Evolutionary conservation across 768 basidiomycete species (phyloP), one percentile per base, ranked within the genome.

Genomic region (Albatrellus ellisii): DNA sequence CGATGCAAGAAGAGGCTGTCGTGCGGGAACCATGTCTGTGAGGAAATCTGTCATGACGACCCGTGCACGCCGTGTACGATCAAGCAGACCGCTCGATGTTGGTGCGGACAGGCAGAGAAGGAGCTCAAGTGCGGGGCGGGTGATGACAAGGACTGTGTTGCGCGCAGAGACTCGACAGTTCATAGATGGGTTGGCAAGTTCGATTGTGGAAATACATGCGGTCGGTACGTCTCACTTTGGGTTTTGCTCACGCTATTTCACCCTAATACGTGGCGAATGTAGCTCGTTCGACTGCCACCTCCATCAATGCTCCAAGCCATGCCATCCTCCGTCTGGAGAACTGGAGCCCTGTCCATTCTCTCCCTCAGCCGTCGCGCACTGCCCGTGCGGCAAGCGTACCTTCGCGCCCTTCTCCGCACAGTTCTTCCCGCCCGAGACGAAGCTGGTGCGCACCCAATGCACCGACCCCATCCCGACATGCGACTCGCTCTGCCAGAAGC

Each of bases 391-490:
- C 10, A 73, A 75, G 41, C 69, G 64, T 34, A 57, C 64, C 2
- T 73, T 81, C 44, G 57, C 66, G 4, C 62, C 65, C 3, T 54
- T 59, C 4, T 55, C 58, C 0, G 50, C 57, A 10, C 49, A 50
- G 27, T 53, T 51, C 45, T 63, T 51, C 37, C 45, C 63, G 69
- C 46, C 64, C 63, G 7, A 55, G 63, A 22, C 79, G 69, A 24
- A 37, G 15, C 53, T 60, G 38, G 21, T 41, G 10, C 59, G 61
- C 6, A 54, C 56, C 0, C 59, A 62, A 3, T 97, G 94, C 57
- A 66, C 73, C 1, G 77, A 77, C 6, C 80, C 80, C 3, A 76
- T 95, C 45, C 89, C 89, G 0, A 87, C 82, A 0, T 99, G 95
- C 56, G 51, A 57, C 4, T 72, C 74, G 0, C 59, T 59, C 0